Base-by-base conservation (phyloP, 2,329 filamentous ascomycete species). In the Stachybotrys echinatus region DNA sequence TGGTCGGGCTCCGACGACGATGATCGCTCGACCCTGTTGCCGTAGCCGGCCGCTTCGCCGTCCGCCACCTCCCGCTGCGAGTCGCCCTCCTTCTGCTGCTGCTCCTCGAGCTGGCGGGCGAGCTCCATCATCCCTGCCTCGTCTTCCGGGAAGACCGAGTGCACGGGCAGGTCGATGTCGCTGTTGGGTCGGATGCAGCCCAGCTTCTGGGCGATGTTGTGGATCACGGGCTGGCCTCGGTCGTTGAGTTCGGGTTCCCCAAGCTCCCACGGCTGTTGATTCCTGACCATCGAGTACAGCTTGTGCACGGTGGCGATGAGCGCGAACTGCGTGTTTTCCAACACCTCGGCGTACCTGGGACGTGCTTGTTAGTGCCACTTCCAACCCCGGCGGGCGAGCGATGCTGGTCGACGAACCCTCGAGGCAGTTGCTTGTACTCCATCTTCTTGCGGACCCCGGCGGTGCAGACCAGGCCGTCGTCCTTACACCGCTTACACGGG, bases 351-450 rank as follows among this genome's bases (percentile, higher is more conserved):
- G 57, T 85, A 84, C 49, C 80, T 83, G 55, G 12, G 18, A 48
- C 43, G 34, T 5, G 3, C 27, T 8, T 5, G 27, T 34, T 34
- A 34, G 14, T 5, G 27, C 27, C 27, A 14, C 14, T 8, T 34
- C 14, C 27, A 34, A 14, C 5, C n/a, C n/a, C 27, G 27, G 10
- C 14, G 27, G 27, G 5, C 27, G 27, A 14, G 27, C 27, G 14
- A 34, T 14, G 10, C 38, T 23, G 34, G 14, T 38, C 17, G 17
- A 62, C 76, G 51, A 74, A 84, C 75, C 81, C 81, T 71, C 77
- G 69, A 12, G 82, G 81, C 44, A 85, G 64, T 65, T 85, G 81
- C 70, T 85, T 85, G 64, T 82, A 85, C 59, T 85, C 81, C n/a
- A 80, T 81, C 77, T 85, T 85, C 61, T 84, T 85, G 54, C 82